Conservation (phyloP, 2,329 filamentous ascomycete genomes). For the Macroventuria anomochaeta region DNA sequence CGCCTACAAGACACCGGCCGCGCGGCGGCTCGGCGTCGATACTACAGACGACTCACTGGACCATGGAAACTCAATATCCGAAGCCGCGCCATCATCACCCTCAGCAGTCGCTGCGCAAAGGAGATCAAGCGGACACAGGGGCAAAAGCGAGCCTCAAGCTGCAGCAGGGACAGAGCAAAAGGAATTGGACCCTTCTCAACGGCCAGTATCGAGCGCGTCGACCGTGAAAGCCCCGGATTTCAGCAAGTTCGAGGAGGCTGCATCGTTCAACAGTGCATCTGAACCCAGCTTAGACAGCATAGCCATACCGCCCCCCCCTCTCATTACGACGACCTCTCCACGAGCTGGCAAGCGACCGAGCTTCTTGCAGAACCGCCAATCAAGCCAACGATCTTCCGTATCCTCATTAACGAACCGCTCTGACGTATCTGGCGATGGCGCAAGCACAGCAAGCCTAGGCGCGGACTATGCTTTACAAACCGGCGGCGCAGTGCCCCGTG, state of each 20-base stretch:
- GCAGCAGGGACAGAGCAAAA: conserved; percentile 19
- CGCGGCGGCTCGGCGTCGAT: conserved; percentile 33
- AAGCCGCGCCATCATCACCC: conserved; percentile 52
- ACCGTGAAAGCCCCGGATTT: conserved; percentile 49
- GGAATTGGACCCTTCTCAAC: conserved; percentile 31
- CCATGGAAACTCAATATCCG: conserved; percentile 37
- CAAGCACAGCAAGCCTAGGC: conserved; percentile 77
- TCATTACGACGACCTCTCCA: conserved; percentile 30
- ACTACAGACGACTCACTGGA: conserved; percentile 36
- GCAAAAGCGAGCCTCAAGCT: neutral
- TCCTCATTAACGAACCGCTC: conserved; percentile 63
- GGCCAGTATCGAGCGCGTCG: conserved; percentile 49
- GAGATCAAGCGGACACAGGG: conserved; percentile 6
- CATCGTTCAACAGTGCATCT: conserved; percentile 38
- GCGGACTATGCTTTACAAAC: conserved; percentile 84
- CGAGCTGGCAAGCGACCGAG: conserved; percentile 57
- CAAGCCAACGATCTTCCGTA: conserved; percentile 64
- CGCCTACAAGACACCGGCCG: conserved; percentile 52
- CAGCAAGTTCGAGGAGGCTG: conserved; percentile 36
- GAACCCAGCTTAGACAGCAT: conserved; percentile 41
- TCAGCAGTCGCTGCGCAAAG: conserved; percentile 52
- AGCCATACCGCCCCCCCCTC: conserved; percentile 24
- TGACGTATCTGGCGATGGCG: conserved; percentile 63
- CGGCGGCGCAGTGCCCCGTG: conserved; percentile 71
- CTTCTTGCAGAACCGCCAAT: conserved; percentile 62